Base-by-base conservation (phyloP, 2,329 filamentous ascomycete genomes). In the Dactylonectria estremocensis region DNA sequence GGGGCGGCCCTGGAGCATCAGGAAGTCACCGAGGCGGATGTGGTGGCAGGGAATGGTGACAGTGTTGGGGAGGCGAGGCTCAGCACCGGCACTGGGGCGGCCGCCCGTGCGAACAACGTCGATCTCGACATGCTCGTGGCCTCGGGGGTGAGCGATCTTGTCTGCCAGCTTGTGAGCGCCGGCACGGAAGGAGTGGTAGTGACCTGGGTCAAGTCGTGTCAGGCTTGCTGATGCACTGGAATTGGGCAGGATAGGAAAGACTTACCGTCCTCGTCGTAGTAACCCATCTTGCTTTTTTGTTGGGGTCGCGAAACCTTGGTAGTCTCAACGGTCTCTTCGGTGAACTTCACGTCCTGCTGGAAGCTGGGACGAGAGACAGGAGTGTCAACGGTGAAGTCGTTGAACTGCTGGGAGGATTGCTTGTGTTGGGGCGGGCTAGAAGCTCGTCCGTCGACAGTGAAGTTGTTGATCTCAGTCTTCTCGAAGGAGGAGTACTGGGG, bases 41-140 rank as follows among this genome's bases (percentile, higher is more conserved):
- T 98, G 97, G 91, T 99, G 94, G 92, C 95, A 97, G 74, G 97
- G 96, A 84, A 99, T 98, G 82, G 95, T 95, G 83, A 98, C 95
- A 77, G 94, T 97, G 89, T 96, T 95, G 81, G 92, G 88, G 67
- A 86, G 76, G 73, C 80, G 79, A 55, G 78, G 73, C 66, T 77
- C 79, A 67, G 77, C 75, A 56, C 78, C 74, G 28, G 24, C 49
- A 60, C 70, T 72, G 62, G 66, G 63, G 65, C 77, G 73, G 67
- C 75, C 71, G 57, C 72, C 73, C 52, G 77, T 74, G 45, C 74
- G 75, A 63, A 79, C 9, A 80, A 69, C 76, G 80, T 88, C 85
- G 72, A 83, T 78, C 76, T 89, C 85, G 72, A 83, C 80, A 69
- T 86, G 82, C 74, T 87, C 84, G 62, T 87, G 84, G 71, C 79